Base-by-base conservation (phyloP, 805 yeast species). In the Monosporozyma solicola region DNA sequence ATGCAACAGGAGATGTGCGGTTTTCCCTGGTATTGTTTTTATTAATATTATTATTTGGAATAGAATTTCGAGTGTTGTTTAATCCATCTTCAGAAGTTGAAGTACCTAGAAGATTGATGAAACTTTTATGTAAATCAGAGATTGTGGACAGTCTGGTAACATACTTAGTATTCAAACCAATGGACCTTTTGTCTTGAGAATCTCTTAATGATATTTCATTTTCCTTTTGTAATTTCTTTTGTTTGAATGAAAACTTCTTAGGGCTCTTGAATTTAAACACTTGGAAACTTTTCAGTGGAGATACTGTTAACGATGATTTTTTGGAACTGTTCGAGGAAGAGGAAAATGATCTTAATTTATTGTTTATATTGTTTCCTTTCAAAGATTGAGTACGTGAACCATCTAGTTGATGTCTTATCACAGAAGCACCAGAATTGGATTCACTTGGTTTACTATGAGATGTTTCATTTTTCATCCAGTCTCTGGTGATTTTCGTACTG, bases 71-170 rank as follows among this genome's bases (percentile, higher is more conserved):
- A 43, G 15, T 24, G 16, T 43, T 43, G 11, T 22, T 43, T 43
- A 24, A 24, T 3, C 16, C 46, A 25, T 49, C 48, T 25, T 20
- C 22, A 1, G 47, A n/a, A 24, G 49, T 39, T 41, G 53, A 13
- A 16, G 20, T 45, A 2, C 48, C 44, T 13, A 59, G 24, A 29
- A 59, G 49, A 47, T 60, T 62, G 8, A 58, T 35, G 25, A 61
- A 56, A 47, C 64, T 60, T 43, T 53, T 61, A 5, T 68, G 63
- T n/a, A 59, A 51, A 49, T 64, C 69, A 7, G 68, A 65, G 10
- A 67, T 64, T 3, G 62, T 61, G 8, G 71, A 67, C 15, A 65
- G 50, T 47, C 68, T 60, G 4, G 67, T 60, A n/a, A 60, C 63
- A 51, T 61, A 61, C 27, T 47, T 52, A 3, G 41, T 22, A 47